A percentile compares a stretch with the other conserved stretches of the same genome.
Evolutionary conservation across 2,329 filamentous ascomycete genomes (phyloP).

Genomic region (Rutstroemia sp.): DNA sequence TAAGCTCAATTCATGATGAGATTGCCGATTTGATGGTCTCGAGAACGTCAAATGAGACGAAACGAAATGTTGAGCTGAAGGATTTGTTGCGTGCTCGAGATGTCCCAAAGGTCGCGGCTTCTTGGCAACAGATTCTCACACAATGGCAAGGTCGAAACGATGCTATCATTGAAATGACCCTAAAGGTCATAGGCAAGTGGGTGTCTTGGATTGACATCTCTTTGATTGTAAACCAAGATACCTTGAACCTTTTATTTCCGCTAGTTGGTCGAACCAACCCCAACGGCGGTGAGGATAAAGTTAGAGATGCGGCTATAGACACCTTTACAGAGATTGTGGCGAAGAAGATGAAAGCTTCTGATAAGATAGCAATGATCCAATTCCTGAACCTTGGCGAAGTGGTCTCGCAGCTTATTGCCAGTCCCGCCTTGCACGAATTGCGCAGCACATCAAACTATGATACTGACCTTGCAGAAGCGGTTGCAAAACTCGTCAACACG

Average conservation of each 20-base stretch:
- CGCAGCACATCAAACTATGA: constrained; percentile 83
- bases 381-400: constrained; percentile 85
- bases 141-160: constrained; percentile 63
- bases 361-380: constrained; percentile 90
- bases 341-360: constrained; percentile 93
- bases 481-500: constrained; percentile 92
- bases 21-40: constrained; percentile 88
- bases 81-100: constrained; percentile 82
- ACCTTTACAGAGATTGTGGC: constrained; percentile 92
- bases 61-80: constrained; percentile 83
- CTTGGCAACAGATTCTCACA: constrained; percentile 85
- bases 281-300: constrained; percentile 60
- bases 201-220: constrained; percentile 98
- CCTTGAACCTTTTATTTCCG: constrained; percentile 78
- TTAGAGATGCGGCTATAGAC: constrained; percentile 86
- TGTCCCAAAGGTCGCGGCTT: constrained; percentile 77
- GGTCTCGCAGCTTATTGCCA: constrained; percentile 76
- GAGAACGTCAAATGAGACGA: constrained; percentile 69
- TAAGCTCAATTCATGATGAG: constrained; percentile 90
- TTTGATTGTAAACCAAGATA: constrained; percentile 81
- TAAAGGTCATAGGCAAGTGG: constrained; percentile 93
- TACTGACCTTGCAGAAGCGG: constrained; percentile 87
- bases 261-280: constrained; percentile 70
- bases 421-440: constrained; percentile 70
- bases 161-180: constrained; percentile 72